These are phyloP conservation scores for Eucalyptus caleyi DNA, from an alignment of 345 rosid genomes.

Conservation along the genomic window DNA sequence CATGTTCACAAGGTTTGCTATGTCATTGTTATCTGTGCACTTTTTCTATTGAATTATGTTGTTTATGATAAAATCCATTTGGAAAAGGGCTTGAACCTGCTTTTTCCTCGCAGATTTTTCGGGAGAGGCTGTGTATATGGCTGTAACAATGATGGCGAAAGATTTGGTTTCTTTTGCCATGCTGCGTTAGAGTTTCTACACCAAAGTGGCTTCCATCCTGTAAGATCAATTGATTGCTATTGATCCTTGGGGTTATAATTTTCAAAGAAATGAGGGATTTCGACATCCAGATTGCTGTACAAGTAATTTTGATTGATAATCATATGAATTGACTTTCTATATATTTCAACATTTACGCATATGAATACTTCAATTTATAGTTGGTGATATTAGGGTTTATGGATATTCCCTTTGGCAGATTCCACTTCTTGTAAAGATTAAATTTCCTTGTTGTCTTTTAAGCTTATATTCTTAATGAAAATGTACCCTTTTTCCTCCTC, in stretches of 20 bases:
- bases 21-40: not conserved
- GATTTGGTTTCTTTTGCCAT: slow-evolving; percentile 90
- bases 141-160: slow-evolving; percentile 62
- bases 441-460: not conserved
- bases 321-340: not conserved
- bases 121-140: slow-evolving; percentile 69
- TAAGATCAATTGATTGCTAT: slow-evolving; percentile 13
- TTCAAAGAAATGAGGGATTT: not conserved
- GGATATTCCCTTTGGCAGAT: not conserved
- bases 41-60: not conserved
- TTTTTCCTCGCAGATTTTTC: slow-evolving; percentile 39
- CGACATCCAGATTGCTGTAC: not conserved
- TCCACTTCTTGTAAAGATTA: not conserved
- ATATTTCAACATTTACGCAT: not conserved
- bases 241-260: not conserved
- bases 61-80: not conserved
- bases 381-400: not conserved
- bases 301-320: not conserved
- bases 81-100: not conserved
- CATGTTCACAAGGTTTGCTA: not conserved
- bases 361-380: not conserved
- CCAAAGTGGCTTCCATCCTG: slow-evolving; percentile 84
- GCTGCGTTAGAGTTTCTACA: slow-evolving; percentile 90
- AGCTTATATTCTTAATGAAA: not conserved
- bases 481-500: not conserved